Evolutionary conservation across 371 early-diverging fungal species (phyloP).

Genomic region (Umbelopsis sp.): DNA sequence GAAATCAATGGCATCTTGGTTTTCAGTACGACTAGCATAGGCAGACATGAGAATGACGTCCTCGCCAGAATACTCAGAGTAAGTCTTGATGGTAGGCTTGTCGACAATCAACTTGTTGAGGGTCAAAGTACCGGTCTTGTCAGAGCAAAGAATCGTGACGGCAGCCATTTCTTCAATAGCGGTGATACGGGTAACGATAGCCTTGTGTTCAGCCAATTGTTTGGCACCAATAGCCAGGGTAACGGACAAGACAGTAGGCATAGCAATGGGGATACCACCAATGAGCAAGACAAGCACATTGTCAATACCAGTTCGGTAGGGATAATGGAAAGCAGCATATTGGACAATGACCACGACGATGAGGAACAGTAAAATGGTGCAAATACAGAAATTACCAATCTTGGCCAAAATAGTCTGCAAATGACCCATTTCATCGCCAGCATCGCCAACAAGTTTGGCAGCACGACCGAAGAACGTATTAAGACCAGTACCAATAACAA

Average conservation of each 20-base stretch:
- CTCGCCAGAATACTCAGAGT: constrained; percentile 58
- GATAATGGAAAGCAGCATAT: constrained; percentile 76
- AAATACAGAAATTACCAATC: constrained; percentile 87
- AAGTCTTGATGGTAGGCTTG: constrained; percentile 64
- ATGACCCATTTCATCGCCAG: constrained; percentile 86
- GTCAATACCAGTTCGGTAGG: constrained; percentile 71
- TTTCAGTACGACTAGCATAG: constrained; percentile 70
- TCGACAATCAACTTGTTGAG: constrained; percentile 86
- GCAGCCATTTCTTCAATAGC: constrained; percentile 95
- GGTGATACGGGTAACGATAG: constrained; percentile 86
- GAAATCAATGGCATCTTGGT: constrained; percentile 79
- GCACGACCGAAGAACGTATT: constrained; percentile 92
- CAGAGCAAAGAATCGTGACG: constrained; percentile 90
- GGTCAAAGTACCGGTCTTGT: constrained; percentile 97
- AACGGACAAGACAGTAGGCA: constrained; percentile 86
- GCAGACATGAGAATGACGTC: constrained; percentile 64
- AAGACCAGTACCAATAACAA: constrained; percentile 83
- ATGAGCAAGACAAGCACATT: constrained; percentile 76
- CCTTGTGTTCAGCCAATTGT: constrained; percentile 90
- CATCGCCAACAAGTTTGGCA: constrained; percentile 77
- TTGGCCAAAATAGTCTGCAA: constrained; percentile 87
- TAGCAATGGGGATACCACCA: constrained; percentile 81
- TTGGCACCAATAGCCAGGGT: constrained; percentile 93
- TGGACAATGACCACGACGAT: constrained; percentile 81
- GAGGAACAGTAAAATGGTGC: constrained; percentile 68